Base-by-base conservation (phyloP, 2,329 filamentous ascomycete genomes). In the Fusarium redolens region DNA sequence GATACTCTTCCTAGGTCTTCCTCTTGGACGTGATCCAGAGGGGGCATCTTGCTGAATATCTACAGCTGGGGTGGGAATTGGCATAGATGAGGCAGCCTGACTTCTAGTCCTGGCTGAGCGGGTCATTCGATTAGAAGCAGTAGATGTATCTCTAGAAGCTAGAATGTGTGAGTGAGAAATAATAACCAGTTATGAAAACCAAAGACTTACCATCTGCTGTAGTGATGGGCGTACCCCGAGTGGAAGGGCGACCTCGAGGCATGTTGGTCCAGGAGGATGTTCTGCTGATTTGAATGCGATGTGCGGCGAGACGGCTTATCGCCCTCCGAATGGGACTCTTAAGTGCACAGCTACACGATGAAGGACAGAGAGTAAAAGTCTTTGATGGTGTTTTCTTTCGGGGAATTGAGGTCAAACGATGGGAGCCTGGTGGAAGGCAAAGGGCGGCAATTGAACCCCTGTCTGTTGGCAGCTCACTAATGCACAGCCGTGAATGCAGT, bases 231-330 rank as follows among this genome's bases (percentile, higher is more conserved):
- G 69, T 67, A 20, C 62, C 68, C 66, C 62, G 75, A 41, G 64
- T 40, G 18, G 79, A 76, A 22, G 77, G 76, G 33, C 79, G 80
- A 43, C 79, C 77, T 47, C 78, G 78, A 76, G 79, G 72, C 80
- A 81, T 81, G 15, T 14, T 14, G 35, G 30, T 9, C 44, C 40
- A 38, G 37, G 20, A 47, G 40, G 40, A 14, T 48, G 25, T 25
- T 59, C 28, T 51, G 52, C 40, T 54, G 33, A 22, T 28, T 35
- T 30, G 55, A 11, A 47, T 48, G 57, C 20, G 33, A 51, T 18
- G 17, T 38, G 59, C 12, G 41, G 48, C 20, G 7, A 20, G 25
- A 45, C 25, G 15, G 4, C 22, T n/a, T 37, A 31, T 43, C 28
- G 43, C 25, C 52, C 30, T 41, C 33, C 31, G 22, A 35, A 47